Conservation (phyloP, 2,329 filamentous ascomycete species). For the Trichoderma asperellum region DNA sequence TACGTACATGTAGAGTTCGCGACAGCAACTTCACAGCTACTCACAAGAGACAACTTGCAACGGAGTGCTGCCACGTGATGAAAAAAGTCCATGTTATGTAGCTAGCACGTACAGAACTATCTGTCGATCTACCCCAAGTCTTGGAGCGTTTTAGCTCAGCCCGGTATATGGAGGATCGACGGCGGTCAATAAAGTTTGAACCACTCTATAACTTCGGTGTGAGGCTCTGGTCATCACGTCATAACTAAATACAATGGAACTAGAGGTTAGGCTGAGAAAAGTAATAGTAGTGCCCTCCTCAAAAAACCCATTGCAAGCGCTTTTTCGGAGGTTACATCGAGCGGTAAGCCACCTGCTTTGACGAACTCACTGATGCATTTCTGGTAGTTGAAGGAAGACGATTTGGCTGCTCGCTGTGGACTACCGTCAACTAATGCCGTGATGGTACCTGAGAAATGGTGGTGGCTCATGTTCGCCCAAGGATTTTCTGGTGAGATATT, state of each 20-base stretch:
- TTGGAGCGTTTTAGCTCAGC: neutral
- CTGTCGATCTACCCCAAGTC: neutral
- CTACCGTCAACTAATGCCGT: neutral
- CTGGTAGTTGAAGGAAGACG: constrained; percentile 38
- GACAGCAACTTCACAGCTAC: neutral
- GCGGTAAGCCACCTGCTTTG: constrained; percentile 42
- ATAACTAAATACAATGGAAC: constrained; percentile 36
- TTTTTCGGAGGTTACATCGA: constrained; percentile 45
- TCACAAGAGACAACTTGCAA: neutral
- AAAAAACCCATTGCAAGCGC: constrained; percentile 58
- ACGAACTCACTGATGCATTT: constrained; percentile 43
- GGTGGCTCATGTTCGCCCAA: neutral
- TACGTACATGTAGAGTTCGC: neutral
- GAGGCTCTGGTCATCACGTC: neutral
- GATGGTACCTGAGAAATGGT: neutral
- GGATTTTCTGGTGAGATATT: neutral
- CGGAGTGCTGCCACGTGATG: too few species aligned
- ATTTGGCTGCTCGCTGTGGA: neutral
- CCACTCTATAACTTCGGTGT: neutral
- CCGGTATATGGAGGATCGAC: neutral
- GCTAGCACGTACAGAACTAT: neutral
- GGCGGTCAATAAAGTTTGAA: constrained; percentile 12
- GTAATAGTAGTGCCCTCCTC: constrained; percentile 54
- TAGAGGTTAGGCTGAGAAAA: constrained; percentile 57
- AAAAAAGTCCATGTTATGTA: neutral